Evolutionary conservation across 148 eudicot species (phyloP), one percentile per base, ranked within the genome.

Genomic region (Rhododendron henanense): DNA sequence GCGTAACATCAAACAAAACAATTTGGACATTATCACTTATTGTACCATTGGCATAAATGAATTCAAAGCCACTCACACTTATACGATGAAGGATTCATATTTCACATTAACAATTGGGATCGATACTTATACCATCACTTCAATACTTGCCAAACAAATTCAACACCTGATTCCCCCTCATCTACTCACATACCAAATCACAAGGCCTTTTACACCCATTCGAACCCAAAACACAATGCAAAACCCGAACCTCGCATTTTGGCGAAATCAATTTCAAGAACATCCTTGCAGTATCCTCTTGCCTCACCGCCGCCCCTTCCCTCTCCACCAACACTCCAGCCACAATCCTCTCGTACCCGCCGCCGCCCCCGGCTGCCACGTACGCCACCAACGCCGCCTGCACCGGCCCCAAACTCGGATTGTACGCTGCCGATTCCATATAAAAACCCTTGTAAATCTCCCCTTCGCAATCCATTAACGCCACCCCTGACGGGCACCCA

Each of bases 361-460:
- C 91, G 2, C 87, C 93, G 2, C 87, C 95, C 0, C 91, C 91
- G 4, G 85, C 88, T 11, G 92, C 93, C 47, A 95, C 25, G 77
- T 84, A 95, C 6, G 95, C 95, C 85, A 93, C 93, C 81, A 94
- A 48, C 45, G 97, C 97, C 63, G 99, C 95, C 87, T 96, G 99
- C 0, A 91, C 95, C 11, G 99, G 99, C 69, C 93, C 92, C 57
- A 96, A 74, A 45, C 99, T 96, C 3, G 99, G 88, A 79, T 96
- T 96, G 87, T 92, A 94, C 0, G 99, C 97, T 0, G 99, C 98
- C n/a, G 99, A 96, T 79, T 96, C 99, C 88, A 88, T 90, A 57
- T 94, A 96, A 8, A 33, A 57, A 39, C 81, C 28, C 31, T 33
- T 84, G 4, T 87, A 95, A 19, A 96, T 65, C 44, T 84, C 88